Conservation (phyloP, 2,329 filamentous ascomycete genomes). For the Penicillium sp. region DNA sequence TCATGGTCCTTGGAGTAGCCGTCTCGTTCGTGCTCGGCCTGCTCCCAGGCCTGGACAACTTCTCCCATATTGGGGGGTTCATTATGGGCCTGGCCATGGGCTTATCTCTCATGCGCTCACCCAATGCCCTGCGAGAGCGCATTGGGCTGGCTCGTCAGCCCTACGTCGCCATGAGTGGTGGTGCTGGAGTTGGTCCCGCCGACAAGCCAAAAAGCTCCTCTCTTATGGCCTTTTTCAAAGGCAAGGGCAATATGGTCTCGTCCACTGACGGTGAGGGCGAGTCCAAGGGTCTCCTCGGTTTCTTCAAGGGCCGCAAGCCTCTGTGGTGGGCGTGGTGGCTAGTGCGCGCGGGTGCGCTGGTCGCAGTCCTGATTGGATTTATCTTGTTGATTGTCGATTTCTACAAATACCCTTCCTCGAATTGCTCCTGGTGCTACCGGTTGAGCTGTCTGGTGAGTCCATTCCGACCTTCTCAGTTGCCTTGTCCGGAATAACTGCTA, state of each 20-base stretch:
- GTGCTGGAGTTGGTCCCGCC: conserved; percentile 37
- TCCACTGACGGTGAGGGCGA: conserved; percentile 8
- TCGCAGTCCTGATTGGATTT: conserved; percentile 81
- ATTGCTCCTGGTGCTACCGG: conserved; percentile 92
- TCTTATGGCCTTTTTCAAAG: conserved; percentile 51
- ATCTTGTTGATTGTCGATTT: conserved; percentile 89
- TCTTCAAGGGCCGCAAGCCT: conserved; percentile 90
- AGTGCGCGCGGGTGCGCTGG: conserved; percentile 73
- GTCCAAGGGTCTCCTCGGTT: conserved; percentile 54
- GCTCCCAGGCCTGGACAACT: conserved; percentile 92
- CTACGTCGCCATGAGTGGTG: conserved; percentile 68
- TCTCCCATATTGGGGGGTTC: conserved; percentile 95
- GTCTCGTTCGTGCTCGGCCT: conserved; percentile 92
- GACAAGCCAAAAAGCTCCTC: conserved; percentile 50
- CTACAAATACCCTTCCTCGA: conserved; percentile 69
- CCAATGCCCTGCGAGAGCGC: conserved; percentile 73
- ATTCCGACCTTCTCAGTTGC: neutral
- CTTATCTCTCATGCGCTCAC: conserved; percentile 84
- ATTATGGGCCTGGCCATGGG: conserved; percentile 87
- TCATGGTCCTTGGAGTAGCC: conserved; percentile 79
- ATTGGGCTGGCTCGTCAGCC: conserved; percentile 70
- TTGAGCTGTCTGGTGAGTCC: conserved; percentile 83
- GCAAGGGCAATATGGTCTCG: conserved; percentile 59
- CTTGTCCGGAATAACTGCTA: conserved; percentile 11
- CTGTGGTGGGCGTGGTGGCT: conserved; percentile 99